A percentile compares a stretch with the other conserved stretches of the same genome.
Evolutionary conservation across 1,284 basidiomycete species (phyloP).

Genomic region (Moesziomyces globuligerus): DNA sequence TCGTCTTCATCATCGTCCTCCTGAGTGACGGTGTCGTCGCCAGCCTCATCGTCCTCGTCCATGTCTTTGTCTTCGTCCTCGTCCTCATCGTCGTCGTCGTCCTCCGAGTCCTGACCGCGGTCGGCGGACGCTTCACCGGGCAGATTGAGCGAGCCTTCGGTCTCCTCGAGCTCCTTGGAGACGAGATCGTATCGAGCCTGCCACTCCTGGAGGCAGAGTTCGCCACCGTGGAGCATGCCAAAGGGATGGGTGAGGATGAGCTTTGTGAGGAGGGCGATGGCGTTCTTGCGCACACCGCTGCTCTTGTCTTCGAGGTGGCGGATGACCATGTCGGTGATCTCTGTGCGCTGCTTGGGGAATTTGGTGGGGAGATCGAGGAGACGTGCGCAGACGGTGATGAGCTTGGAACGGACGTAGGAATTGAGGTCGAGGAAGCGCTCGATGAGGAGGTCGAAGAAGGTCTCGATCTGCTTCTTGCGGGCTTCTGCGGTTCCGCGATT

Average conservation of each 20-base stretch:
- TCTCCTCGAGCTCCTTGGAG: slow-evolving; percentile 71
- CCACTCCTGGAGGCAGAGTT: slow-evolving; percentile 80
- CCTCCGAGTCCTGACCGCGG: slow-evolving; percentile 67
- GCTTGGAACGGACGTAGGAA: slow-evolving; percentile 89
- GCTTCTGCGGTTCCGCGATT: slow-evolving; percentile 69
- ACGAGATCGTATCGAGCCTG: slow-evolving; percentile 74
- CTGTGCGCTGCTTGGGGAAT: slow-evolving; percentile 85
- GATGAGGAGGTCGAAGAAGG: slow-evolving; percentile 83
- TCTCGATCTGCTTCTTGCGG: slow-evolving; percentile 82
- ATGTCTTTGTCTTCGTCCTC: slow-evolving; percentile 66
- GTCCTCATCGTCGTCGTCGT: slow-evolving; percentile 61
- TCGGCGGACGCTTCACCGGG: slow-evolving; percentile 57
- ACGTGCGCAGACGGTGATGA: slow-evolving; percentile 79
- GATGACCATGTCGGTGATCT: slow-evolving; percentile 80
- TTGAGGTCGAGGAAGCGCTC: slow-evolving; percentile 88
- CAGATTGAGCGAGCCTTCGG: slow-evolving; percentile 56
- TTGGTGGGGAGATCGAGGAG: slow-evolving; percentile 78
- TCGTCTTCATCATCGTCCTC: slow-evolving; percentile 21
- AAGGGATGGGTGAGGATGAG: slow-evolving; percentile 91
- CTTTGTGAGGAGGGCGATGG: slow-evolving; percentile 80
- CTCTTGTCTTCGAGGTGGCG: slow-evolving; percentile 90
- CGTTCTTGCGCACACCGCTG: slow-evolving; percentile 84
- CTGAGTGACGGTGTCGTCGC: slow-evolving; percentile 40
- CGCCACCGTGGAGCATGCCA: slow-evolving; percentile 83
- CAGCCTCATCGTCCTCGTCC: slow-evolving; percentile 61